Evolutionary conservation across 495 filamentous ascomycete species (phyloP), one percentile per base, ranked within the genome.

Genomic region (Pseudoneurospora amorphoporcata): DNA sequence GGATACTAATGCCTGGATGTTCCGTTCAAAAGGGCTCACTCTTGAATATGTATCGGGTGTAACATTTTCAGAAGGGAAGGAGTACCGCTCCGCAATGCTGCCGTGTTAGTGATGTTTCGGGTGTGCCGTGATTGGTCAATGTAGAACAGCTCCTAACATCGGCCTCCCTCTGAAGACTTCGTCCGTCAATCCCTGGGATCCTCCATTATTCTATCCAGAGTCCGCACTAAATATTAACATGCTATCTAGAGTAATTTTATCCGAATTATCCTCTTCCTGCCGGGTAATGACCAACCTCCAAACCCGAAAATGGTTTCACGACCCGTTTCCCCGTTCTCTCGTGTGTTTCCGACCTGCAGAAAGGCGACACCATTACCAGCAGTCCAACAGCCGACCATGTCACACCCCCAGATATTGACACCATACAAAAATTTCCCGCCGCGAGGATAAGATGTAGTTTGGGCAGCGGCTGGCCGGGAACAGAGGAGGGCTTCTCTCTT

Each of bases 321-420:
- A 37, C 29, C 53, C 53, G 29, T 37, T 65, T 16, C 29, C 53
- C 23, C 29, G 29, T 61, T 65, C 53, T 16, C 23, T 35, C 29
- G 53, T 65, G 53, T 35, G 53, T 70, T 73, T 68, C 72, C 69
- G 68, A 65, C 53, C 68, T 43, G 47, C 72, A 71, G 58, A 73
- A 73, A 71, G 47, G 32, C 29, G 17, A 65, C 68, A 29, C 35
- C 61, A 42, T 43, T 40, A 70, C 40, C 42, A 70, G 29, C 47
- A 73, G 38, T 32, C 37, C 17, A 29, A 72, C 53, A 39, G 39
- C 32, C 43, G 1, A 41, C 16, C 29, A 37, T 42, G 29, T 37
- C 16, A 69, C 61, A 32, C 4, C 19, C 23, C 12, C 1, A 61
- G 23, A 61, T 61, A 10, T 12, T 23, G 16, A 61, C 23, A 12